Evolutionary conservation across 768 basidiomycete genomes (phyloP), one percentile per base, ranked within the genome.

Genomic region (Collybia sp.): DNA sequence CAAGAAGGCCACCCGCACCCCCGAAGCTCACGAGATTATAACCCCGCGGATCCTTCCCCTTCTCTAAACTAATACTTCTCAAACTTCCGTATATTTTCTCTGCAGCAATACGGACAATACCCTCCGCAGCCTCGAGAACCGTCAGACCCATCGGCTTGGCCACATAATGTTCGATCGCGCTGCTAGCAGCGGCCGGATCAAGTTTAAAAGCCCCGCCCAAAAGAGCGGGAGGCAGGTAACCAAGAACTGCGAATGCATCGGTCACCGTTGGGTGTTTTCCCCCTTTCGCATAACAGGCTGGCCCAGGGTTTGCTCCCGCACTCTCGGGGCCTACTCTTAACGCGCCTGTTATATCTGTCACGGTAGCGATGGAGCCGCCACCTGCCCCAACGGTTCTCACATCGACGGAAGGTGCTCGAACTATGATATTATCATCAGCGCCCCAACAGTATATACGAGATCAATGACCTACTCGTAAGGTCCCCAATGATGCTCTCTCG

Each of bases 31-130:
- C 59, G 11, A 64, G 42, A 42, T 56, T 53, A 36, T 57, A 64
- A 13, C 56, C 54, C n/a, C 61, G 49, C 10, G 60, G 61, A 46
- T 64, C 61, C 38, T 64, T 59, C 19, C 61, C 62, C 47, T 62
- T 54, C 43, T 64, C 62, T 4, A 64, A 54, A 33, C 59, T 60
- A 34, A 62, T 58, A 42, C 59, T 56, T 34, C 60, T 56, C 42
- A 64, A 42, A 38, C 58, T 58, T 4, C 61, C 63, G 35, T 62
- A 61, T 53, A 63, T 61, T 40, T 58, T 59, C 43, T 64, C 61
- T 18, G 56, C 52, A 3, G 61, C 51, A 20, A 64, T 46, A 16
- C 56, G 53, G 13, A 64, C 42, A 31, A 62, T 62, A 0, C 59
- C 62, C 41, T 64, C 62, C 2, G 62, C 62, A 11, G 62, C 62